Conservation (phyloP, 202 grass and related monocot genomes). For the Schoenoplectus tabernaemontani region DNA sequence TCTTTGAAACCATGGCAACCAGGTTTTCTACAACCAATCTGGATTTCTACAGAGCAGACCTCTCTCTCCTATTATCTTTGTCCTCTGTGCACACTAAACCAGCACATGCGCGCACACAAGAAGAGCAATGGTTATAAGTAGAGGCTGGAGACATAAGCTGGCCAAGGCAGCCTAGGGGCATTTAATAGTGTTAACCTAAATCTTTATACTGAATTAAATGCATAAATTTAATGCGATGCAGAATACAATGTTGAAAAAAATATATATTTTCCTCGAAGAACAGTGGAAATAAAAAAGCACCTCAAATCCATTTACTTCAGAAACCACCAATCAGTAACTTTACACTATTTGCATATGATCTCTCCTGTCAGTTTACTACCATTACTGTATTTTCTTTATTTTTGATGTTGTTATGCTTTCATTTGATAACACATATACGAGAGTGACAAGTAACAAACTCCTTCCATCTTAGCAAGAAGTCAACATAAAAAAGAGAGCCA, state of each 20-base stretch:
- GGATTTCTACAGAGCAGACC: background rate
- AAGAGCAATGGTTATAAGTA: slow-evolving; percentile 17
- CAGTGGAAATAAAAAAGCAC: background rate
- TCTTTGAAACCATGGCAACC: slow-evolving; percentile 25
- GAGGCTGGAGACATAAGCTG: slow-evolving; percentile 8
- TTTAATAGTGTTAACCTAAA: slow-evolving; percentile 24
- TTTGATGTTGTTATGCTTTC: background rate
- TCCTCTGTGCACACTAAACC: background rate
- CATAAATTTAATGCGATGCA: slow-evolving; percentile 11
- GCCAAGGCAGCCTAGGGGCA: slow-evolving; percentile 1
- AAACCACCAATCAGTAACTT: slow-evolving; percentile 7
- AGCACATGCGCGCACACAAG: background rate
- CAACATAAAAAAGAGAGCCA: background rate
- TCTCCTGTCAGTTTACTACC: background rate
- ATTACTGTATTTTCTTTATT: background rate
- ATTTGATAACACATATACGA: background rate
- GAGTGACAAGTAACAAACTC: slow-evolving; percentile 4
- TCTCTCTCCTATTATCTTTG: background rate
- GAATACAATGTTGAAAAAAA: background rate
- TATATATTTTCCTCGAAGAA: background rate
- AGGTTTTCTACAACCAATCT: background rate
- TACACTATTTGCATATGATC: background rate
- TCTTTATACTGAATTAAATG: slow-evolving; percentile 23
- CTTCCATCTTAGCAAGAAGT: background rate
- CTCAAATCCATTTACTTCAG: slow-evolving; percentile 12